phyloP scores from a whole-genome alignment of 176 grass and related monocot species.

The Zizania latifolia region DNA sequence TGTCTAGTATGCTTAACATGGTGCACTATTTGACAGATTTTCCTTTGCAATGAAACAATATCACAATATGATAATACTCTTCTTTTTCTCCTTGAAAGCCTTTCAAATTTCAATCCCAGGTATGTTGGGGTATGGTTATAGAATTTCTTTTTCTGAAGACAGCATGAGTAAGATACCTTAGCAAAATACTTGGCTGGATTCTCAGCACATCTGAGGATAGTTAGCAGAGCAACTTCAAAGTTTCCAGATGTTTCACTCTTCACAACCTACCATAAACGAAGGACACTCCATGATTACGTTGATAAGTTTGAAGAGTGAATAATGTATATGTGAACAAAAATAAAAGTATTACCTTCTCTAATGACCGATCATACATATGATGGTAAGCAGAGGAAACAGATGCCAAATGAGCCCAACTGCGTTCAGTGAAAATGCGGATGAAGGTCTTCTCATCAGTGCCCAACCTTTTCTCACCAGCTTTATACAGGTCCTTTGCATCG shows the following conservation, averaged over 20 bases:
- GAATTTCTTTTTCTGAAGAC: constrained; percentile 5
- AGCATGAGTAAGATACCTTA: constrained; percentile 57
- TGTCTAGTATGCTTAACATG: neutral
- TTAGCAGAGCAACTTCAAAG: constrained; percentile 82
- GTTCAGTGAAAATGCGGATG: constrained; percentile 80
- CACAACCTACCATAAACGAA: constrained; percentile 56
- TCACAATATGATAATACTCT: too few species aligned
- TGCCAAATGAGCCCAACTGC: constrained; percentile 76
- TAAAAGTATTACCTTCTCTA: constrained; percentile 62
- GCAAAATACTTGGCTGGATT: constrained; percentile 96
- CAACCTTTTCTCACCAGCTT: constrained; percentile 91
- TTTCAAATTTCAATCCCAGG: too few species aligned
- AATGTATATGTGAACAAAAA: constrained; percentile 6
- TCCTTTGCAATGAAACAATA: neutral
- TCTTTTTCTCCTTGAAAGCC: too few species aligned
- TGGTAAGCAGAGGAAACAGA: constrained; percentile 85
- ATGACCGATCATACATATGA: constrained; percentile 65
- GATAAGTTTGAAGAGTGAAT: neutral
- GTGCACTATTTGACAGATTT: neutral
- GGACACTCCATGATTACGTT: neutral
- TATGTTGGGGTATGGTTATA: too few species aligned
- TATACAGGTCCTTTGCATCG: constrained; percentile 91
- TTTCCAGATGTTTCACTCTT: constrained; percentile 93
- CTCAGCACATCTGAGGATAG: constrained; percentile 86
- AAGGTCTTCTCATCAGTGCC: constrained; percentile 92